Base-by-base conservation (phyloP, 2,329 filamentous ascomycete species). In the Monilinia fructigena region DNA sequence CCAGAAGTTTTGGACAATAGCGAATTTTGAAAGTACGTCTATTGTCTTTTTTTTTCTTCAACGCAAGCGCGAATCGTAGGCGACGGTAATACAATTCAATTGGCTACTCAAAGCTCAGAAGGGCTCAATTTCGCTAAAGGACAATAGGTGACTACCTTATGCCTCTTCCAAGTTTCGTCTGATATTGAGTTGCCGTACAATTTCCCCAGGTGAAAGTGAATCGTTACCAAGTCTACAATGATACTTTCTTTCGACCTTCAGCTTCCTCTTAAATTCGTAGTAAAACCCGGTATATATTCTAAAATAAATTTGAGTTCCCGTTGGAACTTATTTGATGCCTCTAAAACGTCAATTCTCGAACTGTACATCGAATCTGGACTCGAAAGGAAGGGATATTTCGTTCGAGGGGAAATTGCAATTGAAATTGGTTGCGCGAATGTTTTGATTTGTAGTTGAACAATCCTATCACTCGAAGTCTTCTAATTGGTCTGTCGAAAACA, bases 251-350 rank as follows among this genome's bases (percentile, higher is more conserved):
- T 66, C 67, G 48, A 12, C 58, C 52, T 45, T 52, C 55, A 63
- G 61, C 66, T 65, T 50, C 62, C 62, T 50, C 53, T 64, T 31
- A 64, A 26, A 40, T 45, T 67, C 18, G 42, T 65, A 58, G 56
- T 59, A 35, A 61, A 63, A 18, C 48, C 20, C 38, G 65, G 60
- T 74, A 70, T 74, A 67, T 75, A 74, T 35, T 74, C 62, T 45
- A 75, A 62, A 63, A 74, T 69, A 53, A 72, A 72, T 23, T 20
- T 62, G 20, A 66, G 68, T 70, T 70, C 72, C 68, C 38, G 68
- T 47, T 68, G 69, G 70, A 74, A 72, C 68, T 70, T 69, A 69
- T 61, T 63, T 26, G 67, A 67, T 55, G 67, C 62, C 65, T 71
- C 63, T 68, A 66, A 53, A 63, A 55, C 63, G 67, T 61, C 16